Base-by-base conservation (phyloP, 1,139 yeast species). In the Geotrichum bryndzae region DNA sequence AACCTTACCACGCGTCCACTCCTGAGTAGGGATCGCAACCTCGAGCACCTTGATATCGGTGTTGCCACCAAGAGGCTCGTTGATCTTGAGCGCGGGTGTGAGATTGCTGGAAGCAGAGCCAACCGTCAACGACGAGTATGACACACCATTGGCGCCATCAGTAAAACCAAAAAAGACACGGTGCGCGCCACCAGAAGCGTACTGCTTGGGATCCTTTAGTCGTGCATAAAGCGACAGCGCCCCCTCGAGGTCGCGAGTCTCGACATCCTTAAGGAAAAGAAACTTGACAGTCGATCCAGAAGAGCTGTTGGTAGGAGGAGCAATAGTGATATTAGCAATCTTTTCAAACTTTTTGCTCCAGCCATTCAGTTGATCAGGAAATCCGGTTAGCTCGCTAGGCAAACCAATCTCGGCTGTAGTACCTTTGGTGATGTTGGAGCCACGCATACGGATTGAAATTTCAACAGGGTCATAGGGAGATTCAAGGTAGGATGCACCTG, bases 391-490 rank as follows among this genome's bases (percentile, higher is more conserved):
- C 25, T 60, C 57, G 15, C 29, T 10, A 48, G 62, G 60, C 10
- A 60, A 53, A n/a, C 38, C 38, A 25, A 60, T 31, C n/a, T 57
- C 53, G 15, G 60, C 62, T 23, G 35, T 22, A 27, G 56, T 27
- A 5, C 62, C 62, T 3, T 35, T 35, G 18, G 55, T 15, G 27
- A 60, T 53, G 11, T 31, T 51, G 5, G 25, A 13, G n/a, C 50
- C 46, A 6, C 50, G 29, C 15, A 60, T 51, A 4, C n/a, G 13
- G 22, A 60, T 51, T 27, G 51, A 51, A 18, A 60, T 33, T 35
- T 51, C 35, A 7, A 60, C 31, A 15, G 62, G 54, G 41, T 60
- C 62, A 35, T 60, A 51, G 5, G 62, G 62, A 27, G 56, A 56
- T n/a, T 45, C 56, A 41, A 57, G 54, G 15, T 54, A 41, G 35